phyloP scores from a whole-genome alignment of 169 alveolate species.

The Neospora caninum region DNA sequence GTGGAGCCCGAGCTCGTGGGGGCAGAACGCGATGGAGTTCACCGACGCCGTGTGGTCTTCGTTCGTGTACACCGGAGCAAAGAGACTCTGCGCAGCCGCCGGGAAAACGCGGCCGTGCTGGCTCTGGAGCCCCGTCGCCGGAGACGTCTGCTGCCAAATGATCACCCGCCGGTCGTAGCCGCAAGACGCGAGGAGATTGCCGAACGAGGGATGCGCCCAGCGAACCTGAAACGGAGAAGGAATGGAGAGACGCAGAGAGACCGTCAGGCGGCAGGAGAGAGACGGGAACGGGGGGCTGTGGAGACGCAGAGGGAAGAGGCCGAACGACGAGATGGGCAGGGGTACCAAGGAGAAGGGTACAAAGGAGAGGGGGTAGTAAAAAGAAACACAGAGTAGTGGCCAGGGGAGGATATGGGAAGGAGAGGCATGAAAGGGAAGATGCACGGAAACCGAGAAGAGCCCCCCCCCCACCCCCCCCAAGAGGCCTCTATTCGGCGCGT shows the following conservation, averaged over 20 bases:
- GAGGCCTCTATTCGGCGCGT: too few relatives aligned
- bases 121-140: slow-evolving; percentile 33
- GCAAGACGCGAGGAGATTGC: slow-evolving; percentile 87
- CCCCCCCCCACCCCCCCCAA: too few relatives aligned
- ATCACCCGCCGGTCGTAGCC: slow-evolving; percentile 86
- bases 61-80: slow-evolving; percentile 32
- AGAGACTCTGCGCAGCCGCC: neutral
- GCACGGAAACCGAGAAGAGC: too few relatives aligned
- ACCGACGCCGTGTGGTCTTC: slow-evolving; percentile 81
- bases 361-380: neutral
- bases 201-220: slow-evolving; percentile 93
- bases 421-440: neutral
- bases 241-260: neutral
- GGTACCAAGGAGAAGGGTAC: neutral
- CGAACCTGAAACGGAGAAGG: slow-evolving; percentile 62
- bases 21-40: slow-evolving; percentile 82
- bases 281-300: too few relatives aligned
- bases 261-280: too few relatives aligned
- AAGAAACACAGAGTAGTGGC: neutral
- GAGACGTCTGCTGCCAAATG: slow-evolving; percentile 83
- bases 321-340: too few relatives aligned
- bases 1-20: slow-evolving; percentile 84
- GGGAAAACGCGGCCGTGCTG: neutral
- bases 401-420: neutral
- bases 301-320: neutral